Evolutionary conservation across 192 early-diverging fungal species (phyloP).

Genomic region (Backusella australiensis): DNA sequence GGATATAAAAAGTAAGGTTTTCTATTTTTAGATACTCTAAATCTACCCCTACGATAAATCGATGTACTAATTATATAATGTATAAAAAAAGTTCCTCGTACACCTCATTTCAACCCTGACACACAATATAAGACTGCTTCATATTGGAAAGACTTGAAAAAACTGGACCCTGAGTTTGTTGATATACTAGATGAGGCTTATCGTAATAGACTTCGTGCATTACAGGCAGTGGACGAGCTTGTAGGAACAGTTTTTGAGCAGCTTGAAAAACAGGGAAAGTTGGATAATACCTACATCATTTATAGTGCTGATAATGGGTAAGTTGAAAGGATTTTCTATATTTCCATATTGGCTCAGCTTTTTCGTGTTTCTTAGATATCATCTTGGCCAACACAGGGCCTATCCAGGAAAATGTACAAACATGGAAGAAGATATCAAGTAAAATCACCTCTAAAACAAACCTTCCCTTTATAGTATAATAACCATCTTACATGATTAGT

Average conservation of each 20-base stretch:
- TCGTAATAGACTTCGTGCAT: constrained; percentile 51
- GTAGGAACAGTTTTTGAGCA: constrained; percentile 51
- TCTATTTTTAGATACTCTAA: too few species aligned
- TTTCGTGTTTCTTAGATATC: constrained; percentile 36
- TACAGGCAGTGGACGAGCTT: constrained; percentile 63
- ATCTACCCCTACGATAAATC: too few species aligned
- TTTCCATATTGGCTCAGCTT: background rate
- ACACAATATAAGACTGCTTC: constrained; percentile 47
- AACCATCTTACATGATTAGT: background rate
- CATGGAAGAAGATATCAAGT: constrained; percentile 65
- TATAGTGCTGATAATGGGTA: constrained; percentile 67
- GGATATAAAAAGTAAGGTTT: constrained; percentile 34
- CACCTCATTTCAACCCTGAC: constrained; percentile 56
- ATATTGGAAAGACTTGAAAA: constrained; percentile 48
- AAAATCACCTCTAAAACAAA: background rate
- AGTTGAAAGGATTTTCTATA: background rate
- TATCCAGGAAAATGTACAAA: constrained; percentile 60
- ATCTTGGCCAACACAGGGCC: constrained; percentile 61
- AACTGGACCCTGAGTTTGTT: constrained; percentile 36
- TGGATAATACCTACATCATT: constrained; percentile 63
- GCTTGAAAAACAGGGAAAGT: constrained; percentile 45
- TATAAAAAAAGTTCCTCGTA: background rate
- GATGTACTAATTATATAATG: too few species aligned
- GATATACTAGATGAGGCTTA: constrained; percentile 47
- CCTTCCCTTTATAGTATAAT: too few species aligned